phyloP scores from a whole-genome alignment of 2,329 filamentous ascomycete genomes.

The Fonsecaea pugnacius region DNA sequence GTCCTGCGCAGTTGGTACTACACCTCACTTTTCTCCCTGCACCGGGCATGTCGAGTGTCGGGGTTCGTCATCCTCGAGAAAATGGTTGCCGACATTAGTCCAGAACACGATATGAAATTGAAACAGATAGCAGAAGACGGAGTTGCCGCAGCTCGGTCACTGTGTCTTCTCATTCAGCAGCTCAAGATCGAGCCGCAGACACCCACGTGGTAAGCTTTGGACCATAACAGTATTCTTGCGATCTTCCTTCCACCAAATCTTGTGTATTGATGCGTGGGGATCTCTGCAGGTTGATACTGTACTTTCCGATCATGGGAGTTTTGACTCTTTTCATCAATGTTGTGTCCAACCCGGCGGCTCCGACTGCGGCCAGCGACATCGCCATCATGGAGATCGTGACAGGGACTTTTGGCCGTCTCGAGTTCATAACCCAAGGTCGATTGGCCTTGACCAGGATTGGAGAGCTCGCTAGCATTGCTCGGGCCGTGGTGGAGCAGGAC shows the following conservation, averaged over 20 bases:
- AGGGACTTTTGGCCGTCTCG: constrained; percentile 3
- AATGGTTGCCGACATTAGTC: not conserved
- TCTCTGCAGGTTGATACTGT: constrained; percentile 4
- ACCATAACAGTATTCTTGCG: not conserved
- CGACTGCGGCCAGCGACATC: constrained; percentile 1
- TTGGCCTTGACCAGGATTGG: constrained; percentile 3
- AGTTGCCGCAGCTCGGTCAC: constrained; percentile 21
- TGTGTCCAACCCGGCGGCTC: not conserved
- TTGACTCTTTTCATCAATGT: constrained; percentile 8
- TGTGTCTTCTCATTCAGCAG: constrained; percentile 1
- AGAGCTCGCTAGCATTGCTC: constrained; percentile 6
- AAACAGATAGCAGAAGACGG: constrained; percentile 33
- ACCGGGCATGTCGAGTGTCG: constrained; percentile 2
- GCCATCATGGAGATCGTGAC: constrained; percentile 6
- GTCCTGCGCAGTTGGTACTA: not conserved
- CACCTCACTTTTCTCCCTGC: constrained; percentile 7
- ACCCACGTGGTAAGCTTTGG: not conserved
- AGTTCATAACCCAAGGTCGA: constrained; percentile 2
- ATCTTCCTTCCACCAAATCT: not conserved
- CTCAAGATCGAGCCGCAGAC: constrained; percentile 7
- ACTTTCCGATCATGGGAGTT: constrained; percentile 5
- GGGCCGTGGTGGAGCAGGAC: constrained; percentile 2
- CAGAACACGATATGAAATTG: constrained; percentile 11
- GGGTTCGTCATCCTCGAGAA: constrained; percentile 5
- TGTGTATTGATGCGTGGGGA: not conserved